Conservation (phyloP, 345 rosid species). For the Trapa incisa region DNA sequence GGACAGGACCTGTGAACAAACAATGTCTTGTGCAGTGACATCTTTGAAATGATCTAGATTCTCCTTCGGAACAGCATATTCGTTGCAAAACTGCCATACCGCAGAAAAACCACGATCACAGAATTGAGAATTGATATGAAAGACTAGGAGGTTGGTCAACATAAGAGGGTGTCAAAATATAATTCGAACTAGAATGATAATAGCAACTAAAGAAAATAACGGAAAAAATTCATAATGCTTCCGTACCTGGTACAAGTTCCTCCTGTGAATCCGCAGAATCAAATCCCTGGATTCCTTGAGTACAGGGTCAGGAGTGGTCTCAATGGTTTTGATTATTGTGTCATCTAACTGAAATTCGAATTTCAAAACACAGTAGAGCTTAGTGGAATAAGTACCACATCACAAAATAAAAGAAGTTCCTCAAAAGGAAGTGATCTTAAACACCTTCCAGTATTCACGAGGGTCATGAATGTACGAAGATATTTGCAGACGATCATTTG, state of each 20-base stretch:
- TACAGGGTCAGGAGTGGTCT: conserved; percentile 59
- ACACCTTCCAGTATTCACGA: conserved; percentile 83
- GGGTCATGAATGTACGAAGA: conserved; percentile 60
- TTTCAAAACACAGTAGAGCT: background rate
- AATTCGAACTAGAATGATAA: background rate
- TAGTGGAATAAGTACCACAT: background rate
- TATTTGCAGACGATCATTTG: conserved; percentile 50
- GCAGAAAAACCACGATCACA: background rate
- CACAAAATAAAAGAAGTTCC: background rate
- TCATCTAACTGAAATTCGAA: conserved; percentile 62
- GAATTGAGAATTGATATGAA: background rate
- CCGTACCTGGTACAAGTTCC: conserved; percentile 65
- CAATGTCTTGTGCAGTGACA: conserved; percentile 75
- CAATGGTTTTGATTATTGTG: conserved; percentile 67
- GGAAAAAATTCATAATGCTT: background rate
- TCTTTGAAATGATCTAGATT: conserved; percentile 64
- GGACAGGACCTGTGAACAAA: conserved; percentile 69
- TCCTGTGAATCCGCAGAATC: conserved; percentile 70
- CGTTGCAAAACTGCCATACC: conserved; percentile 77
- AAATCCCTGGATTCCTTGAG: conserved; percentile 73
- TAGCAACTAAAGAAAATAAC: background rate
- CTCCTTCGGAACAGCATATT: conserved; percentile 86
- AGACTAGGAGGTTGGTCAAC: background rate
- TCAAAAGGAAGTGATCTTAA: background rate
- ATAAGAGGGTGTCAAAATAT: background rate